Base-by-base conservation (phyloP, 495 filamentous ascomycete species). In the Aspergillus coremiiformis region DNA sequence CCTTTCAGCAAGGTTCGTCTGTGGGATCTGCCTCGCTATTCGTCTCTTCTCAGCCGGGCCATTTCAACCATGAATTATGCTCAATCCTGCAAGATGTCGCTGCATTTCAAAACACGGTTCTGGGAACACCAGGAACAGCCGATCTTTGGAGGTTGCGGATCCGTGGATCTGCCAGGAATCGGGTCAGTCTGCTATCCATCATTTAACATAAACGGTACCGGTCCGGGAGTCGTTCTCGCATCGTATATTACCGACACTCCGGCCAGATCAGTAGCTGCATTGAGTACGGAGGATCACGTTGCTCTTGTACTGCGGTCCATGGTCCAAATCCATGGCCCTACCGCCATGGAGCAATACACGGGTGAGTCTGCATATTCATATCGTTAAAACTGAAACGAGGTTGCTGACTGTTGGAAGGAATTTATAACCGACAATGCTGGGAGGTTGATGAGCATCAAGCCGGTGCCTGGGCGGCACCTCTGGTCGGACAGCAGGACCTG, bases 31-130 rank as follows among this genome's bases (percentile, higher is more conserved):
- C 77, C 77, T 11, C 66, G 56, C 3, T 80, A 77, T 51, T 71
- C 73, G 0, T 73, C 72, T 3, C 62, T 78, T 4, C 66, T 86
- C 27, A 62, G 66, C 51, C 77, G 80, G 24, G 84, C 84, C 2
- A 86, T 87, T 59, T 58, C 63, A n/a, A 72, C 75, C 9, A 57
- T 86, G 53, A 75, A 74, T 19, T 86, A 86, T 63, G 52, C 55
- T 1, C 66, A 71, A 0, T 75, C 79, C 14, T 87, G 84, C 71
- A 87, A 87, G 51, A 62, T 87, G 0, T 75, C 83, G 0, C 71
- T 87, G 3, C 80, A 82, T 37, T 87, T 81, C 64, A 62, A 69
- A 51, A 76, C 78, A 0, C 76, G 84, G 4, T 87, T 87, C 75
- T 87, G 84, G 84, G 84, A 86, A 53, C 76, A 85, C 37, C 69